Evolutionary conservation across 371 early-diverging fungal species (phyloP).

Genomic region (Lichtheimia ramosa): DNA sequence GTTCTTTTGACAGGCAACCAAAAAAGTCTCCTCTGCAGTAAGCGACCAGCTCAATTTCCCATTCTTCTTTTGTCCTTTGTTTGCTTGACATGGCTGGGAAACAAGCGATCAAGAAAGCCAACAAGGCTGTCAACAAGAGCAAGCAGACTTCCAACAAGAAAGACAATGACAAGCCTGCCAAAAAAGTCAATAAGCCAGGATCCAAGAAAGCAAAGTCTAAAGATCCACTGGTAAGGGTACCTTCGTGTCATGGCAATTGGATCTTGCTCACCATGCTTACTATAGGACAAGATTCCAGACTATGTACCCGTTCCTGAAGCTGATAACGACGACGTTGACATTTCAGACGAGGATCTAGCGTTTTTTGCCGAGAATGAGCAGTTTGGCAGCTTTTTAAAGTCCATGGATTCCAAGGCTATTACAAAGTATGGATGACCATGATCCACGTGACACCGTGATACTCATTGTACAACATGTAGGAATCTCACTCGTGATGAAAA

Average conservation of each 20-base stretch:
- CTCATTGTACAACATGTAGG: background rate
- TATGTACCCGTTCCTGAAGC: constrained; percentile 14
- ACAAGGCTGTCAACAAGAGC: background rate
- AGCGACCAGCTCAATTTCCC: too few relatives aligned
- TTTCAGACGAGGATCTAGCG: constrained; percentile 69
- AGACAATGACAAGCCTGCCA: background rate
- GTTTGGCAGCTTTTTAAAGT: constrained; percentile 25
- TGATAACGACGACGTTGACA: constrained; percentile 44
- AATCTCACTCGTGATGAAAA: constrained; percentile 16
- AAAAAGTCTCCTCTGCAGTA: too few relatives aligned
- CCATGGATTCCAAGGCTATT: constrained; percentile 33
- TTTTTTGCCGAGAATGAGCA: constrained; percentile 38
- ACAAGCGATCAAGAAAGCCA: background rate
- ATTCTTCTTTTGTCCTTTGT: background rate
- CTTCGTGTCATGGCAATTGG: background rate
- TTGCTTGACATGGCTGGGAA: background rate
- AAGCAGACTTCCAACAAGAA: background rate
- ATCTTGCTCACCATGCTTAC: background rate
- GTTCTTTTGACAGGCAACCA: too few relatives aligned
- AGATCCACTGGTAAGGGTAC: constrained; percentile 2
- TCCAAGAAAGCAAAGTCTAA: constrained; percentile 2
- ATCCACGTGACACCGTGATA: background rate
- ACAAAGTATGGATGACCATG: constrained; percentile 29
- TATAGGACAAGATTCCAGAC: constrained; percentile 6
- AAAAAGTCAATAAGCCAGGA: background rate